Base-by-base conservation (phyloP, 208 protist genomes). In the Crithidia thermophila region DNA sequence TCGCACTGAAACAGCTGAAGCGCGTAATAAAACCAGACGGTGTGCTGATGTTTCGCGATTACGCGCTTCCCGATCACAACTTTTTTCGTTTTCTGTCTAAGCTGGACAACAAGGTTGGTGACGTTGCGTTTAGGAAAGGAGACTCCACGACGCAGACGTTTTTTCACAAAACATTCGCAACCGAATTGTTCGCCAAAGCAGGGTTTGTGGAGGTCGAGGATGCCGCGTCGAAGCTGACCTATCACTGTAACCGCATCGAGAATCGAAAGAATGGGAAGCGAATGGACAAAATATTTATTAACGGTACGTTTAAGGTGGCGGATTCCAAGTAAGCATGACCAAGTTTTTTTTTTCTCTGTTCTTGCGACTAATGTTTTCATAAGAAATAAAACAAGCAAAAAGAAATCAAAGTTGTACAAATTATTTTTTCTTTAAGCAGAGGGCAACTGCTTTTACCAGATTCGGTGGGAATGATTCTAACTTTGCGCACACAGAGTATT, bases 241-340 rank as follows among this genome's bases (percentile, higher is more conserved):
- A 94, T 56, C 90, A 96, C 62, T 96, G 90, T 55, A 96, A 94
- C 51, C 67, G 86, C 10, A 83, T 94, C 20, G 73, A 81, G 28
- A 96, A 96, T 67, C 71, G 90, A 11, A 96, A 96, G 55, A 93
- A 89, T 53, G 77, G 79, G 14, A 91, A 87, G 31, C 62, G 49
- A 50, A 96, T 96, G 87, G 81, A 92, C 60, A 96, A 96, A 46
- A 76, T 96, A 21, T 96, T 96, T 65, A 72, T 96, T 33, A 96
- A 96, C 52, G 85, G 75, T 27, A 75, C 61, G 14, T 96, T 96
- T 77, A 75, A 74, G 45, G 5, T 70, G 14, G 27, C 40, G 16
- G 49, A 25, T 6, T 10, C 20, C 4, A 23, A 58, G 14, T 39
- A 14, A 58, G 46, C 18, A 31, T 31, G 7, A 52, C 9, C 46